Base-by-base conservation (phyloP, 1,284 basidiomycete species). In the Boletus semigastroideus region DNA sequence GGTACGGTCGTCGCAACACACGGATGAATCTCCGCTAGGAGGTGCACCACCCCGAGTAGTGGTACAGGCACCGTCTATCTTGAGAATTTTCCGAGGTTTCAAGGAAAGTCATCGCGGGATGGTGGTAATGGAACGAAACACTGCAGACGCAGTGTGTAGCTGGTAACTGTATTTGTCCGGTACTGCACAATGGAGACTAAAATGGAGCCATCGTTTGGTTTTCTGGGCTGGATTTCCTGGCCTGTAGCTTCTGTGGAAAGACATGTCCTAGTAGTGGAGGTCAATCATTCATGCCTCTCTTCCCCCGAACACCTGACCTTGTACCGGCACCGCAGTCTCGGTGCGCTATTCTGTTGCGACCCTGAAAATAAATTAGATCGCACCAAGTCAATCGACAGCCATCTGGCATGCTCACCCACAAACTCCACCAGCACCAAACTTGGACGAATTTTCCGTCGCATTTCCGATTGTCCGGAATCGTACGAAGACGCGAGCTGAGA, bases 31-130 rank as follows among this genome's bases (percentile, higher is more conserved):
- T 51, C 42, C 6, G 31, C 33, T 37, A 61, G 61, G 59, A 36
- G 4, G 34, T 36, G 16, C 16, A 40, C 20, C 44, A 57, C 38
- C 33, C 60, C 19, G 49, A 19, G 17, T 19, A 48, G 37, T 20
- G 51, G 59, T 62, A 61, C 30, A 51, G 43, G 22, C 37, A 16
- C 64, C 60, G 63, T 22, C 28, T 42, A 43, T 51, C 55, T 50
- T 34, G 55, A 13, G 37, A 28, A 41, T 33, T 40, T 38, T 40
- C 42, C 33, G 20, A 45, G 47, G 28, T 14, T 25, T 36, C 4
- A 27, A 39, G 27, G 37, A 31, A 47, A 49, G 28, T 38, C 8
- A 27, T 64, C 54, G 25, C 39, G 30, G 42, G 41, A 47, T 27
- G 38, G 39, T 12, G 9, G 12, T 27, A 22, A n/a, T 49, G 10